A percentile compares a stretch with the other conserved stretches of the same genome.
Conservation (phyloP, 2,329 filamentous ascomycete genomes). For the Diaporthe vexans region DNA sequence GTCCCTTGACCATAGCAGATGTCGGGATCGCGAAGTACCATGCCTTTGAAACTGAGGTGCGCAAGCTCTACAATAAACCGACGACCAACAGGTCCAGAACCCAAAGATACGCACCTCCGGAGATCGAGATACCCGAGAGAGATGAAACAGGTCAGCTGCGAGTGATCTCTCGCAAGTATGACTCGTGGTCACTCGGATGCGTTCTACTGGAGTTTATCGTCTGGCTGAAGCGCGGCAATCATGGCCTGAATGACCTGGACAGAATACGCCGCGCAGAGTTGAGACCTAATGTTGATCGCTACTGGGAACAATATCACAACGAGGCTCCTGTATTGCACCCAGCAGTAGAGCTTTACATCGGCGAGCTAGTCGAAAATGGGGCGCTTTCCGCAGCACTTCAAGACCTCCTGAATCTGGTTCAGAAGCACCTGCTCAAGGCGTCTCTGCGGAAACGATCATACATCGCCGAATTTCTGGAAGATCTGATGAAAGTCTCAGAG, state of each 20-base stretch:
- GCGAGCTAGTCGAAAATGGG: background rate
- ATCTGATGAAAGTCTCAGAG: too few species aligned
- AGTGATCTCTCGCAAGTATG: conserved; percentile 15
- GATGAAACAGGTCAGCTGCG: too few species aligned
- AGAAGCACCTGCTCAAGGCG: background rate
- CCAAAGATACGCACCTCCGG: conserved; percentile 8
- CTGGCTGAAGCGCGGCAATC: conserved; percentile 5
- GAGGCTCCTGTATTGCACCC: background rate
- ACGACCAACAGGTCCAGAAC: conserved; percentile 21
- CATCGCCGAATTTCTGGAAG: too few species aligned
- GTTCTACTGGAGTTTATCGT: conserved; percentile 28
- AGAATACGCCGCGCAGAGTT: background rate
- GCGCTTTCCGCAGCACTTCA: background rate
- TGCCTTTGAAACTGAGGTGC: background rate
- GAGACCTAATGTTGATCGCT: background rate
- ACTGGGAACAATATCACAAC: background rate
- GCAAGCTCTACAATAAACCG: background rate
- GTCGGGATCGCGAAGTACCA: conserved; percentile 20
- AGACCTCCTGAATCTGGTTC: background rate
- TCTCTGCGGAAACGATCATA: too few species aligned
- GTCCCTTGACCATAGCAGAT: conserved; percentile 6
- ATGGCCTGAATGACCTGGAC: background rate
- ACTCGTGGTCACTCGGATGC: conserved; percentile 31
- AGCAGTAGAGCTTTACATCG: background rate
- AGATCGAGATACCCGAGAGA: background rate